Evolutionary conservation across 495 filamentous ascomycete genomes (phyloP).

Genomic region (Astrothelium macrocarpum): DNA sequence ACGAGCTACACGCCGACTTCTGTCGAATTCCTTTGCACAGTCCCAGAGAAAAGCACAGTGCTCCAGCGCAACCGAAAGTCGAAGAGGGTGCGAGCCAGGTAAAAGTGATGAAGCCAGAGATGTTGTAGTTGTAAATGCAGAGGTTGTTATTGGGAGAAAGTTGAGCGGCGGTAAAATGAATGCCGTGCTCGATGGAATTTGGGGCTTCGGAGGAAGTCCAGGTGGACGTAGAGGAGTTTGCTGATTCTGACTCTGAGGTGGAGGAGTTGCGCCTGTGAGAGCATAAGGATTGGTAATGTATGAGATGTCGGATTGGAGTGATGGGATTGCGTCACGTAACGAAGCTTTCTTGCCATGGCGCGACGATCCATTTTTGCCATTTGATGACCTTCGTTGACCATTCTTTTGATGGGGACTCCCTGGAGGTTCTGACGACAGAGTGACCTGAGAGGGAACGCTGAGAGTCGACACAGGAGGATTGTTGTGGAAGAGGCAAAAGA

Average conservation of each 20-base stretch:
- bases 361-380: constrained; percentile 17
- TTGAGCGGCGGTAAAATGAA: constrained; percentile 74
- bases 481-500: constrained; percentile 95
- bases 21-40: constrained; percentile 71
- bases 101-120: constrained; percentile 63
- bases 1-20: constrained; percentile 64
- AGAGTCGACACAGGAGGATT: constrained; percentile 46
- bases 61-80: constrained; percentile 84
- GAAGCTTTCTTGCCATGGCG: constrained; percentile 24
- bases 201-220: constrained; percentile 25
- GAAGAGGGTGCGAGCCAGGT: constrained; percentile 80
- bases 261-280: constrained; percentile 29
- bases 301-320: constrained; percentile 34
- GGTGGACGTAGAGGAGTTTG: constrained; percentile 18
- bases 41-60: constrained; percentile 94
- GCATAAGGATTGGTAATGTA: constrained; percentile 37
- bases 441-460: constrained; percentile 28
- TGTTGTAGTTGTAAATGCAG: constrained; percentile 70
- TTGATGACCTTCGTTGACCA: constrained; percentile 9
- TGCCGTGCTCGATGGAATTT: constrained; percentile 28
- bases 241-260: constrained; percentile 33
- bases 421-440: constrained; percentile 1
- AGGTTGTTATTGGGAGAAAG: constrained; percentile 71
- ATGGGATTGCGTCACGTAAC: constrained; percentile 34
- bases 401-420: constrained; percentile 12